These are phyloP conservation scores for Capillidium heterosporum DNA, from an alignment of 371 early-diverging fungal species.

Conservation along the genomic window DNA sequence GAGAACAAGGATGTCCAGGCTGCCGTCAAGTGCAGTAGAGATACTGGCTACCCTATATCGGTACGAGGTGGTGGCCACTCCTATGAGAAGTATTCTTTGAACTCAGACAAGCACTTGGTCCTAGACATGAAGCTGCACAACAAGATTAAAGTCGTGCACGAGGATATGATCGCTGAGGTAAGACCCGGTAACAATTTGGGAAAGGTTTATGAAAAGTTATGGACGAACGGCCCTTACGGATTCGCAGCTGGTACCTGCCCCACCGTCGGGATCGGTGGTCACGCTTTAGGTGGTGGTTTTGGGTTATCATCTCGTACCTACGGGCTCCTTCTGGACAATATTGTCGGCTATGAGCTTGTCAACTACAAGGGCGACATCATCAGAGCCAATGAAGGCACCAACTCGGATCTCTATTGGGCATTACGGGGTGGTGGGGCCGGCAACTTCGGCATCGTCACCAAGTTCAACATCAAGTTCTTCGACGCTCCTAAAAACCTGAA, in stretches of 20 bases:
- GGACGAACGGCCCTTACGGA: slow-evolving; percentile 12
- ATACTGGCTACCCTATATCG: slow-evolving; percentile 1
- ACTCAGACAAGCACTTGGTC: slow-evolving; percentile 13
- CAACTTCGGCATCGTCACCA: slow-evolving; percentile 28
- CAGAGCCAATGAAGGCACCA: slow-evolving; percentile 15
- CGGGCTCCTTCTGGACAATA: slow-evolving; percentile 16
- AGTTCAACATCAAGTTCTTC: slow-evolving; percentile 13
- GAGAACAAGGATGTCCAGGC: no score
- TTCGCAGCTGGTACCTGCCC: slow-evolving; percentile 18
- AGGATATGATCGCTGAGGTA: slow-evolving; percentile 9
- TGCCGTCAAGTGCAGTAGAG: slow-evolving; percentile 3
- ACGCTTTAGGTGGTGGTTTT: slow-evolving; percentile 21
- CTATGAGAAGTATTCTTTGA: slow-evolving; percentile 16
- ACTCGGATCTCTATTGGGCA: slow-evolving; percentile 32
- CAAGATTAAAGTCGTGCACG: slow-evolving; percentile 6
- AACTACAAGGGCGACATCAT: slow-evolving; percentile 23
- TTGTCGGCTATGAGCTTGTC: slow-evolving; percentile 25
- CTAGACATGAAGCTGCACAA: slow-evolving; percentile 14
- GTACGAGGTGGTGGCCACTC: slow-evolving; percentile 22
- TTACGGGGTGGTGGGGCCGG: slow-evolving; percentile 40
- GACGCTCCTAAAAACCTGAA: slow-evolving; percentile 4
- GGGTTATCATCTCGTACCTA: slow-evolving; percentile 20
- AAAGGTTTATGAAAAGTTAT: slow-evolving; percentile 14
- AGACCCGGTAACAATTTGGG: slow-evolving; percentile 17
- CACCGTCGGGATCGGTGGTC: slow-evolving; percentile 16